Base-by-base conservation (phyloP, 805 yeast species). In the Starmerella powellii region DNA sequence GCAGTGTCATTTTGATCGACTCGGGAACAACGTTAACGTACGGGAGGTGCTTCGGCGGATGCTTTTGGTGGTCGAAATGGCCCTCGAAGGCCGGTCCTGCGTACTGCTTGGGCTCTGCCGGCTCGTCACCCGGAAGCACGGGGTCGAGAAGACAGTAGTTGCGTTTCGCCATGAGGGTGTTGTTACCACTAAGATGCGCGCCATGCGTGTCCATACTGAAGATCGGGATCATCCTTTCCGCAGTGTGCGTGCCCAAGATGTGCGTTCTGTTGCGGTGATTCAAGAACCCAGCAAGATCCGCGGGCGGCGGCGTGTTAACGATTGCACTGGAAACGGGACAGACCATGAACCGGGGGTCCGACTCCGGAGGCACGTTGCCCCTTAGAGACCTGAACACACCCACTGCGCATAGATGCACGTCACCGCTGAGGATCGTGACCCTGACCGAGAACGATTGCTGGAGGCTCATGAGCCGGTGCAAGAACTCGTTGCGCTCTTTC, bases 321-420 rank as follows among this genome's bases (percentile, higher is more conserved):
- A 88, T 85, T 2, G 97, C 97, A 15, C 95, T 83, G 6, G 91
- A 77, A 34, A 85, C 79, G 34, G 91, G 74, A 57, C 88, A 88
- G 60, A 83, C 72, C 58, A 87, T 78, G 49, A 82, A 68, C 45
- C 87, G 63, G 28, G 82, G 80, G 61, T 87, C 95, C 31, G 66
- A 59, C 49, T 76, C 78, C 0, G 94, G 87, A 13, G 60, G 56
- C 46, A 72, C 70, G 4, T 69, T 37, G 23, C 16, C 66, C 59
- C 55, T 70, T 71, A 53, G 53, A 6, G 85, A 62, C 54, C 72
- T 72, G 62, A 88, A 72, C 51, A 94, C 67, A 11, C 95, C 93
- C 44, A 87, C 62, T 34, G 87, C 80, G 42, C 91, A 79, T 50
- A 88, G 66, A 62, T 91, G 98, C 33, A 91, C 97, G 57, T 88